Evolutionary conservation across 257 asterid genomes (phyloP).

Genomic region (Ajuga chamaepitys): DNA sequence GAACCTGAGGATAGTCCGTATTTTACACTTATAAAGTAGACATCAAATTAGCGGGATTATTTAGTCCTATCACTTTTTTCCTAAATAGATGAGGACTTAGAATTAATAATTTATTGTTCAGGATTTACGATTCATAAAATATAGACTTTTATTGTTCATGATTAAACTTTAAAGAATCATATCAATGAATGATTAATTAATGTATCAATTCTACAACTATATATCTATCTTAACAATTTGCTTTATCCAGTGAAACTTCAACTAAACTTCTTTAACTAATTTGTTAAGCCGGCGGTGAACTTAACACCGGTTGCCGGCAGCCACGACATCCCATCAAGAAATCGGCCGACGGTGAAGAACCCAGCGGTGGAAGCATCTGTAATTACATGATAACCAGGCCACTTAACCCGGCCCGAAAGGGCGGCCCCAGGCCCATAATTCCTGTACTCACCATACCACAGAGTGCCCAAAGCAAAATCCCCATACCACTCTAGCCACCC

Average conservation of each 20-base stretch:
- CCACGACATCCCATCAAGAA: slow-evolving; percentile 85
- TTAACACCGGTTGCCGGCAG: slow-evolving; percentile 74
- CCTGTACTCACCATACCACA: slow-evolving; percentile 91
- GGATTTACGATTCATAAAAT: too few relatives aligned
- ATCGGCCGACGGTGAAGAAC: slow-evolving; percentile 57
- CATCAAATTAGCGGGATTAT: too few relatives aligned
- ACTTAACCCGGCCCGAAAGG: slow-evolving; percentile 45
- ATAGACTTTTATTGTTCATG: too few relatives aligned
- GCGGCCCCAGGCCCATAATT: slow-evolving; percentile 92
- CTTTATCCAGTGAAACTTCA: background rate
- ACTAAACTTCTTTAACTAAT: slow-evolving; percentile 15
- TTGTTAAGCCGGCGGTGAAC: slow-evolving; percentile 57
- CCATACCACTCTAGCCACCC: slow-evolving; percentile 98
- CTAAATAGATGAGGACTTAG: too few relatives aligned
- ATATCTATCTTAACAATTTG: background rate
- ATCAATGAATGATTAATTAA: background rate
- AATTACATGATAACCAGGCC: slow-evolving; percentile 82
- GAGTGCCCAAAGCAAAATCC: slow-evolving; percentile 53
- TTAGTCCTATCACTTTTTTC: too few relatives aligned
- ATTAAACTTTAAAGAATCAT: too few relatives aligned
- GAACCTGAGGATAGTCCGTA: too few relatives aligned
- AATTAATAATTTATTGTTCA: too few relatives aligned
- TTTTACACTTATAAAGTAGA: too few relatives aligned
- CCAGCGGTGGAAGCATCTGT: slow-evolving; percentile 56
- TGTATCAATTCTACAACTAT: background rate